Percentiles rank a stretch among this genome's conserved stretches.
These are phyloP conservation scores for Tolypocladium endophyticum DNA, from an alignment of 2,329 filamentous ascomycete species.

Conservation along the genomic window DNA sequence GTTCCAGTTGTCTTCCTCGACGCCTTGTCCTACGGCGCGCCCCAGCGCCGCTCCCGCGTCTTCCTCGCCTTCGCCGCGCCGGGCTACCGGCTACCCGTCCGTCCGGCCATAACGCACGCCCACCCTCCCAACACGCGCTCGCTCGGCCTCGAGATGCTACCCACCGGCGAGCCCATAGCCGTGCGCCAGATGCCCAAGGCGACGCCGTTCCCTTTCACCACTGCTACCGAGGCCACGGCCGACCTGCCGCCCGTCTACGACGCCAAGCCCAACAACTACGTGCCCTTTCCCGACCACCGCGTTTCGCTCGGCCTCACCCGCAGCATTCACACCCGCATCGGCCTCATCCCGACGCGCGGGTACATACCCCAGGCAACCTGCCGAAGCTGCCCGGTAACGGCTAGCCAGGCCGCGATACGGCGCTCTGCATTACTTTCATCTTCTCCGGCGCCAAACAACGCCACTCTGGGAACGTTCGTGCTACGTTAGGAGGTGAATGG, in stretches of 20 bases:
- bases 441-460: not conserved
- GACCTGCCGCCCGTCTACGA: conserved; percentile 57
- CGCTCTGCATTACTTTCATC: not conserved
- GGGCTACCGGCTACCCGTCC: conserved; percentile 42
- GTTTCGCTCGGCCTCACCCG: conserved; percentile 29
- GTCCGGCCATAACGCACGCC: conserved; percentile 52
- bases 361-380: not conserved
- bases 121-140: conserved; percentile 30
- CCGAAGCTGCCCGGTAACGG: not conserved
- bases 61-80: conserved; percentile 66
- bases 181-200: conserved; percentile 26
- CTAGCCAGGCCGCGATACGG: not conserved
- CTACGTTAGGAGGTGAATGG: not conserved
- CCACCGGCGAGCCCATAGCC: conserved; percentile 51
- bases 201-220: conserved; percentile 51
- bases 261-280: conserved; percentile 48
- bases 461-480: not conserved
- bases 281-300: conserved; percentile 59
- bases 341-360: conserved; percentile 46
- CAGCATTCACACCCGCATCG: conserved; percentile 33
- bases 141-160: conserved; percentile 42
- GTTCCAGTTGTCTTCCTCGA: conserved; percentile 57
- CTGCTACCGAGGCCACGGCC: conserved; percentile 38
- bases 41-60: conserved; percentile 55
- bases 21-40: conserved; percentile 56